Conservation (phyloP, 2,329 filamentous ascomycete genomes). For the Phyllosticta capitalensis region DNA sequence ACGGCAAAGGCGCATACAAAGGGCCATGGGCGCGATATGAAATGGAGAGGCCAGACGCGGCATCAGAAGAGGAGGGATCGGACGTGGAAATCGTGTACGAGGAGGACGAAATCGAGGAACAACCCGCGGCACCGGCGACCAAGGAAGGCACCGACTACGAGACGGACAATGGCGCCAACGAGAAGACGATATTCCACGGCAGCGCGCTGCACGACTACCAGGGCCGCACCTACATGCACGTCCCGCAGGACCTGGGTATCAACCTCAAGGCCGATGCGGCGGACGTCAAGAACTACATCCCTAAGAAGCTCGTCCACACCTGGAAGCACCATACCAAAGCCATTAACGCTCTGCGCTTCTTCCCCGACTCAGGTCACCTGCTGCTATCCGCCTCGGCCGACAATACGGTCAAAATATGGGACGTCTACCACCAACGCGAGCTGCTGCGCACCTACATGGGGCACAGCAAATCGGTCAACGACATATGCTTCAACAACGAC, state of each 20-base stretch:
- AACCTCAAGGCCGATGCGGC: constrained; percentile 66
- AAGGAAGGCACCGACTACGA: constrained; percentile 49
- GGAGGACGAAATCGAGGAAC: constrained; percentile 58
- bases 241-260: constrained; percentile 54
- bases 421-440: constrained; percentile 83
- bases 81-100: constrained; percentile 67
- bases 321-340: constrained; percentile 76
- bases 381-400: constrained; percentile 86
- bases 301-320: constrained; percentile 85
- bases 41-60: constrained; percentile 57
- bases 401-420: constrained; percentile 85
- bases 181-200: constrained; percentile 84
- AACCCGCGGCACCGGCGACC: constrained; percentile 50
- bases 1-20: constrained; percentile 80
- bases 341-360: constrained; percentile 82
- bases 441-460: constrained; percentile 85
- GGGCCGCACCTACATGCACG: constrained; percentile 93
- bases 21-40: constrained; percentile 90
- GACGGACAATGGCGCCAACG: constrained; percentile 40
- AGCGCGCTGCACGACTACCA: constrained; percentile 81
- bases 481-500: constrained; percentile 74
- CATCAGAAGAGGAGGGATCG: constrained; percentile 56
- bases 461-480: constrained; percentile 81
- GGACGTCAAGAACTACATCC: constrained; percentile 79
- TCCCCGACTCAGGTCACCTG: constrained; percentile 79